Base-by-base conservation (phyloP, 2,329 filamentous ascomycete genomes). In the Myriosclerotinia curreyana region DNA sequence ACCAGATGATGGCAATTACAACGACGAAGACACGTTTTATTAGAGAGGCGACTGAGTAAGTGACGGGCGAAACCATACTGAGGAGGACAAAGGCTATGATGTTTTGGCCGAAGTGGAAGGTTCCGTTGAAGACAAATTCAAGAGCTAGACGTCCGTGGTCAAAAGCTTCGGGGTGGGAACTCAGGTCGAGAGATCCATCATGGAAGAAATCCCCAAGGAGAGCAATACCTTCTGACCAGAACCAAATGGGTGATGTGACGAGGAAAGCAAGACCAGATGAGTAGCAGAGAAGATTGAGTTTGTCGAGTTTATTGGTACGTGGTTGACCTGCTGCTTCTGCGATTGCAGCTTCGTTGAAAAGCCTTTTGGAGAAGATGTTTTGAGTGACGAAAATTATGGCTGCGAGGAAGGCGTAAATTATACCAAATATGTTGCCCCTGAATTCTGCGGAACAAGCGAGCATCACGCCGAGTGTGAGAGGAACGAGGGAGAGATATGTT, bases 21-120 rank as follows among this genome's bases (percentile, higher is more conserved):
- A 99, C 96, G 73, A 99, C 94, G 74, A 96, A 97, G 15, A 99
- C 95, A 56, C 95, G 89, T 79, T 99, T 99, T 77, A 99, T 95
- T 67, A 99, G 81, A 64, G 90, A 96, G 44, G 95, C 95, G 46
- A 99, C 94, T 0, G 92, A 96, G 79, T 99, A 99, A 0, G 95
- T 98, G 46, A 99, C 95, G 0, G 95, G 95, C 0, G 92, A 96
- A 15, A 98, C 90, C 80, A 96, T 90, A 62, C 92, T 96, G 8
- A 99, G 81, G 7, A 99, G 82, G 28, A 96, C 82, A 74, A 99
- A 99, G 0, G 95, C 95, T 62, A 99, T 83, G 61, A 99, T 96
- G 74, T 96, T 97, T 74, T 99, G 95, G 20, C 86, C 91, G 76
- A 98, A 99, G 77, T 99, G 95, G 74, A 96, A 97, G 5, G 92